Evolutionary conservation across 345 rosid species (phyloP).

Genomic region (Orychophragmus violaceus): DNA sequence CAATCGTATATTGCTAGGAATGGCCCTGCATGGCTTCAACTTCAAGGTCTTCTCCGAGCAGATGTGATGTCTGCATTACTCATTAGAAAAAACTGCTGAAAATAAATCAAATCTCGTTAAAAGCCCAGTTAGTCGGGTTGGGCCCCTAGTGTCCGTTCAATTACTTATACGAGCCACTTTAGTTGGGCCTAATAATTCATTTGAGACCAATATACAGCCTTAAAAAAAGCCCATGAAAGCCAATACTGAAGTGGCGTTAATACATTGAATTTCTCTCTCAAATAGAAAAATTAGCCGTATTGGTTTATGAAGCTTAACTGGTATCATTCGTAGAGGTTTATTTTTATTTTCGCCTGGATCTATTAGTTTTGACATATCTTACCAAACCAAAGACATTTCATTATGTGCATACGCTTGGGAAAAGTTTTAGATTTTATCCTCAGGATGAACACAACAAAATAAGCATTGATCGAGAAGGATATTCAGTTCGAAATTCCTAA

Average conservation of each 20-base stretch:
- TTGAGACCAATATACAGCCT: not conserved
- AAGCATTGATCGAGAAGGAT: not conserved
- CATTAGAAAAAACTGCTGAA: no score
- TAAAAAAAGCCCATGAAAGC: not conserved
- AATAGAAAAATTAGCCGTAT: not conserved
- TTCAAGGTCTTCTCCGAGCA: no score
- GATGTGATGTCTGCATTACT: no score
- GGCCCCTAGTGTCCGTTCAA: not conserved
- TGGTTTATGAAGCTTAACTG: not conserved
- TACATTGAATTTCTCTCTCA: not conserved
- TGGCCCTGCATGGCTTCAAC: no score
- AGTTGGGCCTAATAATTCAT: not conserved
- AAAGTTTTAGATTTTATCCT: not conserved
- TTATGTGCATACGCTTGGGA: not conserved
- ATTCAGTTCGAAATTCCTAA: not conserved
- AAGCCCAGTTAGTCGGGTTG: no score
- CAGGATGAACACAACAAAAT: not conserved
- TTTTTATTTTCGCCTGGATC: not conserved
- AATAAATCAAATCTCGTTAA: not conserved
- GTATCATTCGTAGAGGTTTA: not conserved
- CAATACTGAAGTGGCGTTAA: not conserved
- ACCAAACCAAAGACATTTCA: not conserved
- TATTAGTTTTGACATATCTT: not conserved
- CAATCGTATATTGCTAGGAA: no score
- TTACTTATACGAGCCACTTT: not conserved